A percentile compares a stretch with the other conserved stretches of the same genome.
Conservation (phyloP, 176 grass and related monocot genomes). For the Musa acuminata region DNA sequence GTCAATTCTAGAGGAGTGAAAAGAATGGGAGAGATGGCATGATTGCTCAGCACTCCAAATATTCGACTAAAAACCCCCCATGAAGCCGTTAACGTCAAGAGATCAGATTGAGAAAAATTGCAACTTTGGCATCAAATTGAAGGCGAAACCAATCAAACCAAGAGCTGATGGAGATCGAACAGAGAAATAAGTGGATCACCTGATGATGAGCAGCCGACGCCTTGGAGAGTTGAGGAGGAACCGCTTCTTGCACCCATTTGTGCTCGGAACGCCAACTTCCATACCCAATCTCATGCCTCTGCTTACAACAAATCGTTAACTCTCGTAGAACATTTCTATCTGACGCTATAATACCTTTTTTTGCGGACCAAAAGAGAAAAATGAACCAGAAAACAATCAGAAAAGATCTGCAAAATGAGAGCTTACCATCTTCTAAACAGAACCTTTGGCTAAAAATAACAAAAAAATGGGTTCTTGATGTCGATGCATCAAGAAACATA, state of each 20-base stretch:
- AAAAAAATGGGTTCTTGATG: too few relatives aligned
- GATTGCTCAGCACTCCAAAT: slow-evolving; percentile 2
- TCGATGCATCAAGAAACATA: too few relatives aligned
- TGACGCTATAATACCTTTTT: not conserved
- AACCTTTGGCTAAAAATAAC: too few relatives aligned
- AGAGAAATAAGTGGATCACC: slow-evolving; percentile 26
- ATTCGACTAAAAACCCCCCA: not conserved
- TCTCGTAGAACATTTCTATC: too few relatives aligned
- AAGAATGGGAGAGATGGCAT: slow-evolving; percentile 21
- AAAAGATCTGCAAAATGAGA: not conserved
- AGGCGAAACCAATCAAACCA: too few relatives aligned
- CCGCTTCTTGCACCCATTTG: slow-evolving; percentile 59
- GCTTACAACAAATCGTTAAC: not conserved
- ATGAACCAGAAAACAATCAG: not conserved
- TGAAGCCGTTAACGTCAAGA: not conserved
- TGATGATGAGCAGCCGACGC: slow-evolving; percentile 33
- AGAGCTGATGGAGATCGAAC: too few relatives aligned
- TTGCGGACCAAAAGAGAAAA: not conserved
- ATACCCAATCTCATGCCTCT: slow-evolving; percentile 31
- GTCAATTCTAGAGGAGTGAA: slow-evolving; percentile 57
- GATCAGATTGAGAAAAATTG: not conserved
- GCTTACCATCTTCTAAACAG: not conserved
- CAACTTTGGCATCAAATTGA: not conserved
- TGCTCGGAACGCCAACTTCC: slow-evolving; percentile 33
- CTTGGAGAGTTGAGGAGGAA: slow-evolving; percentile 57